Conservation (phyloP, 495 filamentous ascomycete species). For the Xylona heveae region DNA sequence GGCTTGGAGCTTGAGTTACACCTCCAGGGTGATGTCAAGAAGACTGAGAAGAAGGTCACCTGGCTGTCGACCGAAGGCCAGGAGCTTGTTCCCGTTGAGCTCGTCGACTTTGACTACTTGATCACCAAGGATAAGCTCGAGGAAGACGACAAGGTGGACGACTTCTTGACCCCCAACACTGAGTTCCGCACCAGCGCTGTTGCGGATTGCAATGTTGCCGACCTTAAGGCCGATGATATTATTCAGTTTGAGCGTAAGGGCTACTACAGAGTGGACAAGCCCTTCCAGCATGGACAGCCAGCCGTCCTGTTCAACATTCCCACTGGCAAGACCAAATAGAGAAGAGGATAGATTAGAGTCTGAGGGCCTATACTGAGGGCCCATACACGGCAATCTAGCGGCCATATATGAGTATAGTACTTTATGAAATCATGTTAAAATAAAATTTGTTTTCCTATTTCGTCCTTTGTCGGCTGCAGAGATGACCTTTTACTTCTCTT, state of each 20-base stretch:
- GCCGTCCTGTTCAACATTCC: slow-evolving; percentile 67
- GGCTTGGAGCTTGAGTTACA: slow-evolving; percentile 58
- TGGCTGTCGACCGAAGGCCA: slow-evolving; percentile 64
- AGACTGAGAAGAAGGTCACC: slow-evolving; percentile 88
- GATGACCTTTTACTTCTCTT: too few species aligned
- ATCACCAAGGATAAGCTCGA: slow-evolving; percentile 79
- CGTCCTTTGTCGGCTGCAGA: too few species aligned
- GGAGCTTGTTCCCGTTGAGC: slow-evolving; percentile 56
- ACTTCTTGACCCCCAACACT: slow-evolving; percentile 56
- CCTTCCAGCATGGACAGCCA: slow-evolving; percentile 32
- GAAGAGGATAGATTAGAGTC: neutral
- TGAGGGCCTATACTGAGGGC: too few species aligned
- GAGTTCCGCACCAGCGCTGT: slow-evolving; percentile 53
- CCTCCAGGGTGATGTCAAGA: slow-evolving; percentile 73
- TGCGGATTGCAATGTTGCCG: slow-evolving; percentile 61
- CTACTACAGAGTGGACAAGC: slow-evolving; percentile 60
- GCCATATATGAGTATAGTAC: too few species aligned
- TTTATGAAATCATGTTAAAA: too few species aligned
- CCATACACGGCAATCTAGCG: too few species aligned
- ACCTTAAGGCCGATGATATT: slow-evolving; percentile 61
- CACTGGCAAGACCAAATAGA: slow-evolving; percentile 32
- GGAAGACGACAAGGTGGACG: slow-evolving; percentile 61
- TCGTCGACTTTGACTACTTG: slow-evolving; percentile 81
- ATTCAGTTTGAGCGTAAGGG: slow-evolving; percentile 90
- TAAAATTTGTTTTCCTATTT: too few species aligned